phyloP scores from a whole-genome alignment of 2,329 filamentous ascomycete species.

The Ilyonectria robusta region DNA sequence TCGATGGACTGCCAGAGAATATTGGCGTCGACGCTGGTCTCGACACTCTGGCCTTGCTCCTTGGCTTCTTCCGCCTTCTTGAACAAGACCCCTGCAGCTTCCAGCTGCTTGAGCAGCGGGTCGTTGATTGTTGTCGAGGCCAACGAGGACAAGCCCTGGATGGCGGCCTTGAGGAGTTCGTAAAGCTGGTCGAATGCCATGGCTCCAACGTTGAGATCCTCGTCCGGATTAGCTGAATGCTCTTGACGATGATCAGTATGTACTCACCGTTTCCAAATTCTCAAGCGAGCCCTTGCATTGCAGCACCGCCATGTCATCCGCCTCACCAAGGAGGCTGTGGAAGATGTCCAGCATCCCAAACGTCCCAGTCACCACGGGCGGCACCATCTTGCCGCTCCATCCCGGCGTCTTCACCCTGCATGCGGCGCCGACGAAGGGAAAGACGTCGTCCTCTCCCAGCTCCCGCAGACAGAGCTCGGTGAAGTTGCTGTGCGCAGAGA shows the following conservation, averaged over 20 bases:
- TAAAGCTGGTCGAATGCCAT: slow-evolving; percentile 52
- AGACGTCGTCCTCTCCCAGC: slow-evolving; percentile 76
- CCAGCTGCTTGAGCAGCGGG: slow-evolving; percentile 46
- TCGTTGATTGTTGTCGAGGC: slow-evolving; percentile 39
- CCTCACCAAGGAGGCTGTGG: slow-evolving; percentile 75
- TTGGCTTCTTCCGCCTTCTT: slow-evolving; percentile 44
- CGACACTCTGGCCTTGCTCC: slow-evolving; percentile 15
- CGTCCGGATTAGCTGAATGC: slow-evolving; percentile 15
- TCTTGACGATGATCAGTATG: background rate
- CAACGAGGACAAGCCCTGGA: slow-evolving; percentile 44
- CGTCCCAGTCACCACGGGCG: slow-evolving; percentile 75
- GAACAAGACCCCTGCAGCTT: slow-evolving; percentile 45
- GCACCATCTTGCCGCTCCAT: slow-evolving; percentile 67
- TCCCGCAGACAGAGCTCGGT: slow-evolving; percentile 80
- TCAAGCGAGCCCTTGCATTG: slow-evolving; percentile 73
- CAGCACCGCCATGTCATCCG: slow-evolving; percentile 58
- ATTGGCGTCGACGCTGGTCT: slow-evolving; percentile 38
- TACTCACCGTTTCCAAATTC: slow-evolving; percentile 70
- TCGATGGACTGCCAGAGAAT: slow-evolving; percentile 88
- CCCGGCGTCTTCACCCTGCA: slow-evolving; percentile 66
- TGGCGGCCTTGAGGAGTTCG: slow-evolving; percentile 45
- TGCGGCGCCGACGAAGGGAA: slow-evolving; percentile 59
- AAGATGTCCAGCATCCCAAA: slow-evolving; percentile 74
- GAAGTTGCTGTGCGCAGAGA: slow-evolving; percentile 80
- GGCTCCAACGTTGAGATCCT: slow-evolving; percentile 75